Base-by-base conservation (phyloP, 78 protist species). In the Thecamonas trahens region DNA sequence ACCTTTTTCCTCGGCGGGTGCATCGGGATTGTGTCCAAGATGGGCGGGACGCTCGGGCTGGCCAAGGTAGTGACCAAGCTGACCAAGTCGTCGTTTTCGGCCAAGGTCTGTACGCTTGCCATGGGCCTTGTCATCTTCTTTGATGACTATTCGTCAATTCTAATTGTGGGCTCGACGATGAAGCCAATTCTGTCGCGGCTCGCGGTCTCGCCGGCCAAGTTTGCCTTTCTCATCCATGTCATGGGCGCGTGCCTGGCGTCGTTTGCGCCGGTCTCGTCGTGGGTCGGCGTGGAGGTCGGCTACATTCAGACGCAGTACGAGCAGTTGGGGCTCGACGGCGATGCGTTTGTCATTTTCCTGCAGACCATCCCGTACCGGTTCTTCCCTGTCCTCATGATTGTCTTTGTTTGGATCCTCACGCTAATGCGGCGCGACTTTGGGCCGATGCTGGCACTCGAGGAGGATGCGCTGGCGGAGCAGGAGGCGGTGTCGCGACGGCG, bases 231-330 rank as follows among this genome's bases (percentile, higher is more conserved):
- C 50, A 9, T 22, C 8, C 61, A 64, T 44, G 32, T 31, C 22
- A 18, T 34, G n/a, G 57, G 49, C 57, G 29, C 28, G 11, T 1
- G 3, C 24, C 34, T 64, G 28, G 70, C 70, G 18, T 34, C 49
- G 49, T 7, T 64, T 35, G 14, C 70, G 42, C 70, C 70, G 8
- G 35, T 64, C 60, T 64, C 70, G 26, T 64, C 70, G 9, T 64
- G 70, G 70, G 32, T 20, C 11, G 70, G 70, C 28, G 26, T 64
- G 35, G 53, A 64, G 59, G 0, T 64, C 47, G 59, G 70, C 29
- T 34, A 49, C 45, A 34, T 64, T 4, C 32, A 32, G 26, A 40
- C 8, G 20, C 32, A 14, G 29, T 6, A 11, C 50, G n/a, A 29
- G 59, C 34, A 11, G 32, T 0, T 50, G 58, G 58, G 28, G 7